phyloP scores from a whole-genome alignment of 2,329 filamentous ascomycete genomes.

The Beauveria medogensis region DNA sequence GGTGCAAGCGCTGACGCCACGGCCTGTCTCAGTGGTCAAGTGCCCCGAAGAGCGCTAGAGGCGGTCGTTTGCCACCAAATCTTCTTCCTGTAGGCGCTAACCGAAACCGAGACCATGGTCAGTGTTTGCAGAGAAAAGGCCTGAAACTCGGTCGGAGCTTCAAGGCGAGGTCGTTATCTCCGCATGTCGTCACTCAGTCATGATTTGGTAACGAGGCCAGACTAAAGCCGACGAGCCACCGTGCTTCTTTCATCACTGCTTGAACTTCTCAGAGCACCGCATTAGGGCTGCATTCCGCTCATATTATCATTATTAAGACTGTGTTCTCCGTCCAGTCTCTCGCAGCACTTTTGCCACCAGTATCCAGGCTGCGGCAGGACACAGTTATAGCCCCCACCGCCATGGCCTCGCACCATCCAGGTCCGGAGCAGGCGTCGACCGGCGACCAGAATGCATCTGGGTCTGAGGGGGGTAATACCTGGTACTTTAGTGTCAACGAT shows the following conservation, averaged over 20 bases:
- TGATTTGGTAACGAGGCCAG: background rate
- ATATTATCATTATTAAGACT: background rate
- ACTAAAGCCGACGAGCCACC: background rate
- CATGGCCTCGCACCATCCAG: background rate
- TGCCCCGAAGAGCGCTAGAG: background rate
- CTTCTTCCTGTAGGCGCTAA: background rate
- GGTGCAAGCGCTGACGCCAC: too few relatives aligned
- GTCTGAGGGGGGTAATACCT: slow-evolving; percentile 4
- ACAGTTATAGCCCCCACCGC: background rate
- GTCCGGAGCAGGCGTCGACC: background rate
- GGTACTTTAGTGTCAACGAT: slow-evolving; percentile 9
- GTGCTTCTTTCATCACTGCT: background rate
- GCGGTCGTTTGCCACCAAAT: background rate
- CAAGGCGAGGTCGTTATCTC: slow-evolving; percentile 6
- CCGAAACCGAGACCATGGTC: background rate
- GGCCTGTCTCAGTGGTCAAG: too few relatives aligned
- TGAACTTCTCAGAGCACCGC: background rate
- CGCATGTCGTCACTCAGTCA: slow-evolving; percentile 11
- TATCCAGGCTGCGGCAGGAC: background rate
- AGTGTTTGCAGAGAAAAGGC: background rate
- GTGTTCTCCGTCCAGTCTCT: background rate
- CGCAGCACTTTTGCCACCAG: background rate
- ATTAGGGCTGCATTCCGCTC: background rate
- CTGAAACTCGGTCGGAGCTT: background rate
- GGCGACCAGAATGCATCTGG: background rate